Conservation (phyloP, 345 rosid species). For the Punica granatum region DNA sequence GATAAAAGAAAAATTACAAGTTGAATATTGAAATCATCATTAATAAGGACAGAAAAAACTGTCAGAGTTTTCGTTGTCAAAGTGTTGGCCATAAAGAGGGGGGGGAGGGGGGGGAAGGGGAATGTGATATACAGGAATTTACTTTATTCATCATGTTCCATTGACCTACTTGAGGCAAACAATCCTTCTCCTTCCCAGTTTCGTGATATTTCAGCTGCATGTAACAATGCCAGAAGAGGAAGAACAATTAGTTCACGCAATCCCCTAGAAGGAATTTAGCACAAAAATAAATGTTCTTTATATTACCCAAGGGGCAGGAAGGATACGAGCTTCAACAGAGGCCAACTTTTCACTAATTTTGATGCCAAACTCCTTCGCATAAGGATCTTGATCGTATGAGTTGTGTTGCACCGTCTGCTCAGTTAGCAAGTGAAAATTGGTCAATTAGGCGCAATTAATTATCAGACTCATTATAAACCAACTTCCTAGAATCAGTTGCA, state of each 20-base stretch:
- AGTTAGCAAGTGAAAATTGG: background rate
- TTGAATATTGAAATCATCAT: background rate
- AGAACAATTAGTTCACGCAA: background rate
- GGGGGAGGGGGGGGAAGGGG: no score
- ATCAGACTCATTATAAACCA: background rate
- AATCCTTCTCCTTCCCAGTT: slow-evolving; percentile 94
- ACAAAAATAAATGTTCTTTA: background rate
- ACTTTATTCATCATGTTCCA: slow-evolving; percentile 99
- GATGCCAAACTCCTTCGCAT: slow-evolving; percentile 91
- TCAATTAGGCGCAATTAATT: background rate
- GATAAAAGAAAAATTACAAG: background rate
- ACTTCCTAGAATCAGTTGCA: background rate
- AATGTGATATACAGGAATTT: no score
- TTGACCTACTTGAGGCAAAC: slow-evolving; percentile 97
- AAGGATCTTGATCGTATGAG: slow-evolving; percentile 87
- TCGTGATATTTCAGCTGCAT: slow-evolving; percentile 95
- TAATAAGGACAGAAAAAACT: background rate
- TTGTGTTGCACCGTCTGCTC: slow-evolving; percentile 84
- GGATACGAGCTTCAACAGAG: slow-evolving; percentile 96
- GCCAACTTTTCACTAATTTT: slow-evolving; percentile 90
- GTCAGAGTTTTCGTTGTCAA: background rate
- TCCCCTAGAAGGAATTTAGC: background rate
- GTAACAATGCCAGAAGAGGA: slow-evolving; percentile 8
- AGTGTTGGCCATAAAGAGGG: background rate
- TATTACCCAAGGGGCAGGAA: slow-evolving; percentile 99